phyloP scores from a whole-genome alignment of 768 basidiomycete species.

The Sporobolomyces phaffii region DNA sequence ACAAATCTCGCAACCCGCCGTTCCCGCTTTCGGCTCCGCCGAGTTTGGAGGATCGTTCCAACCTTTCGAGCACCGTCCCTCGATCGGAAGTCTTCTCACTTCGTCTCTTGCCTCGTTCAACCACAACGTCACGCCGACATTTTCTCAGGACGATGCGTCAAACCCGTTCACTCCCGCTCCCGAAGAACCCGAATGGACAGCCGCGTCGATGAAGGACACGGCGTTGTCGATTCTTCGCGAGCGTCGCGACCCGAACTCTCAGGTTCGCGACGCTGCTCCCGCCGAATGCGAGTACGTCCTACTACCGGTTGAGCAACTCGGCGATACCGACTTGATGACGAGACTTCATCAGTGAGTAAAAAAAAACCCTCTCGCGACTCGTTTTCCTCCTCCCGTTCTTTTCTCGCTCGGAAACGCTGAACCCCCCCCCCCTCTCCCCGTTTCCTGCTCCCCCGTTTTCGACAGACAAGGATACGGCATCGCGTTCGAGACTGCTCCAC shows the following conservation, averaged over 20 bases:
- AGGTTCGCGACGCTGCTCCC: no score
- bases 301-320: conserved; percentile 16
- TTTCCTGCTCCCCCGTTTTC: no score
- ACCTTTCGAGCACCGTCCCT: conserved; percentile 1
- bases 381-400: neutral
- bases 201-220: conserved; percentile 4
- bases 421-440: no score
- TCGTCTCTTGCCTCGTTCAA: neutral
- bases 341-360: conserved; percentile 16
- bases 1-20: neutral
- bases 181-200: neutral
- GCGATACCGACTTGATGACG: neutral
- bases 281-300: conserved; percentile 15
- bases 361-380: no score
- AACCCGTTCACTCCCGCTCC: neutral
- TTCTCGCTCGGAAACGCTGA: no score
- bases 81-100: conserved; percentile 19
- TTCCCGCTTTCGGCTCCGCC: conserved; percentile 17
- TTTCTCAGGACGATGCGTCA: neutral
- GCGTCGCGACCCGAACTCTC: neutral
- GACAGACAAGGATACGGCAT: conserved; percentile 26
- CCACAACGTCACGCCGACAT: neutral
- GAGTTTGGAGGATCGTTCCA: conserved; percentile 14
- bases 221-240: conserved; percentile 18
- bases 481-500: conserved; percentile 13